Conservation (phyloP, 2,329 filamentous ascomycete genomes). For the Coleophoma eucalyptorum region DNA sequence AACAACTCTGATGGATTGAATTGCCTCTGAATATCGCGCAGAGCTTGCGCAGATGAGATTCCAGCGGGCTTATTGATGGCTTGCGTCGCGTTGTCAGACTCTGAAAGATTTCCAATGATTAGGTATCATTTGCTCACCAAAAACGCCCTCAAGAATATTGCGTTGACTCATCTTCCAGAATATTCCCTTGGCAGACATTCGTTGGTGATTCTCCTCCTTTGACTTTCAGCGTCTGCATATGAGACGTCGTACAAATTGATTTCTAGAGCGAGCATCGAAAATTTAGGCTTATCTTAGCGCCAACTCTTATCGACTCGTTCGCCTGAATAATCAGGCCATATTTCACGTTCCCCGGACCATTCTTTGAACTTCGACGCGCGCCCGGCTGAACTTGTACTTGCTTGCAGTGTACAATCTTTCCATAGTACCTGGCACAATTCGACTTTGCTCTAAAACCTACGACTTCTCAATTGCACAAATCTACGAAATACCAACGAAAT, state of each 20-base stretch:
- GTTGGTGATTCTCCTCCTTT: conserved; percentile 9
- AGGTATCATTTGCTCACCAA: conserved; percentile 41
- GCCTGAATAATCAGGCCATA: too few species aligned
- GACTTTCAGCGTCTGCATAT: neutral
- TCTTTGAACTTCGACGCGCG: too few species aligned
- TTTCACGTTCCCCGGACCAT: too few species aligned
- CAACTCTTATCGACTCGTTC: neutral
- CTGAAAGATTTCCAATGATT: neutral
- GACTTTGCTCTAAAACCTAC: too few species aligned
- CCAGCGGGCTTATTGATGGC: conserved; percentile 91
- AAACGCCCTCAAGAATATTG: conserved; percentile 58
- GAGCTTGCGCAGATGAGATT: conserved; percentile 83
- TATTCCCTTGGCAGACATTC: conserved; percentile 12
- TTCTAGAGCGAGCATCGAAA: neutral
- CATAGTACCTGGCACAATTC: too few species aligned
- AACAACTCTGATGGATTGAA: conserved; percentile 83
- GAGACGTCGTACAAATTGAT: neutral
- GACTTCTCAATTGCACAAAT: too few species aligned
- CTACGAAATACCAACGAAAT: too few species aligned
- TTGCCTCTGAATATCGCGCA: conserved; percentile 79
- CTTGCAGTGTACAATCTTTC: too few species aligned
- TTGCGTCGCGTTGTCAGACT: conserved; percentile 30
- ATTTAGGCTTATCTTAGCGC: neutral
- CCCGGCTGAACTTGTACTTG: too few species aligned
- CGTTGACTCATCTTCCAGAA: conserved; percentile 25